Percentiles rank a stretch among this genome's conserved stretches.
Conservation (phyloP, 179 eudicot species). For the Beta lomatogona region DNA sequence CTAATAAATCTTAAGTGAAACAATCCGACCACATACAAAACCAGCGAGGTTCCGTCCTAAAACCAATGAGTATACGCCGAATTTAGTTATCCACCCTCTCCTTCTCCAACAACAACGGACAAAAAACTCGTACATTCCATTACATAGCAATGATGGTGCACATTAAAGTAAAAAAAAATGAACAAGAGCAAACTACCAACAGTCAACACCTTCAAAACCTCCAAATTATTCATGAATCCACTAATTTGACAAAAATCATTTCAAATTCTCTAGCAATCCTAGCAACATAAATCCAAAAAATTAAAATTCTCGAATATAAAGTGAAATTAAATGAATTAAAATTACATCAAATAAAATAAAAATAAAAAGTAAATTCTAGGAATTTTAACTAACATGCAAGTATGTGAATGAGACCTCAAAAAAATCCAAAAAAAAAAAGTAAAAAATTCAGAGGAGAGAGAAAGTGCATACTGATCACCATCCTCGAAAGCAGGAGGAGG, state of each 20-base stretch:
- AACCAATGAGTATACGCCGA: too few relatives aligned
- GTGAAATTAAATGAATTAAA: background rate
- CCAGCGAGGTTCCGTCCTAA: too few relatives aligned
- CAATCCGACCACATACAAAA: too few relatives aligned
- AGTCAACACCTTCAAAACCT: background rate
- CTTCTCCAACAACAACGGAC: too few relatives aligned
- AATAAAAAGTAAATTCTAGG: background rate
- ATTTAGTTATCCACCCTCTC: too few relatives aligned
- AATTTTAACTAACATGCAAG: background rate
- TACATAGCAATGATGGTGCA: too few relatives aligned
- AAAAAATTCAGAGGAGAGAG: background rate
- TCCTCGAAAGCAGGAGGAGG: constrained; percentile 91
- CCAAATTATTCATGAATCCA: background rate
- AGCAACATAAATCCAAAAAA: too few relatives aligned
- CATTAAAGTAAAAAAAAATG: too few relatives aligned
- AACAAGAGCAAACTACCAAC: background rate
- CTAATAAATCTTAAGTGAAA: too few relatives aligned
- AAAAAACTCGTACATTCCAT: too few relatives aligned
- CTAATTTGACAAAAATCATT: background rate
- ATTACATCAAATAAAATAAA: background rate
- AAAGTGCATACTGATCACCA: constrained; percentile 61
- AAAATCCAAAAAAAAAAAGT: background rate
- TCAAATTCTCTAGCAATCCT: background rate
- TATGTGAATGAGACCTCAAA: background rate
- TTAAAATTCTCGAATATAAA: too few relatives aligned